Conservation (phyloP, 148 eudicot genomes). For the Camellia japonica region DNA sequence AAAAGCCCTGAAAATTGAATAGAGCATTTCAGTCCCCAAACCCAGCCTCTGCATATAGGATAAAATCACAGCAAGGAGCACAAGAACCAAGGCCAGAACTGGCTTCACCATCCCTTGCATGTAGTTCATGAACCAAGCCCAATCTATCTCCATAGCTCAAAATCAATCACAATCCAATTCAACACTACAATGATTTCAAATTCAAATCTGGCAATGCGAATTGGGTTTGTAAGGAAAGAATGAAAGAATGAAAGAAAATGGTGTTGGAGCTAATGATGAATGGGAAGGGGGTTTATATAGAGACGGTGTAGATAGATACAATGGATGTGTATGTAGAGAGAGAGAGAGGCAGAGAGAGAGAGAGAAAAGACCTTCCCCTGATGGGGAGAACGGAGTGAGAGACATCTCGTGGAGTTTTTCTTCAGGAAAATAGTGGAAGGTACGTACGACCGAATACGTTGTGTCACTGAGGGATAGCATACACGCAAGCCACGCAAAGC, state of each 20-base stretch:
- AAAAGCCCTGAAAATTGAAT: constrained; percentile 71
- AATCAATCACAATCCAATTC: background rate
- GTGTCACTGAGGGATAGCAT: too few species aligned
- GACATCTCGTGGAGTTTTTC: constrained; percentile 12
- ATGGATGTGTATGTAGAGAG: constrained; percentile 7
- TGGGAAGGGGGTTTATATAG: background rate
- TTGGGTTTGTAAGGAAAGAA: too few species aligned
- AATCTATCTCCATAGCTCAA: constrained; percentile 38
- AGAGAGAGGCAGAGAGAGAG: background rate
- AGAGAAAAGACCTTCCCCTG: constrained; percentile 28
- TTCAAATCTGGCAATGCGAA: background rate
- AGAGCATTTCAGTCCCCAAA: constrained; percentile 61
- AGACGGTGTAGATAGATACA: background rate
- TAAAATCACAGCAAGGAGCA: constrained; percentile 55
- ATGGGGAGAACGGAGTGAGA: background rate
- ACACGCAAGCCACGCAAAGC: too few species aligned
- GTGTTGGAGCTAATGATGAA: background rate
- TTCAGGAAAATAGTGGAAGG: background rate
- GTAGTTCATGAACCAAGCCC: constrained; percentile 58
- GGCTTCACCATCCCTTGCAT: constrained; percentile 80
- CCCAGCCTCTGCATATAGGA: constrained; percentile 65
- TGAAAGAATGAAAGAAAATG: too few species aligned
- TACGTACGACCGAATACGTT: background rate
- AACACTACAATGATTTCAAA: background rate
- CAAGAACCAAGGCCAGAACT: constrained; percentile 62